Evolutionary conservation across 129 eudicot species (phyloP).

Genomic region (Deinandra increscens): DNA sequence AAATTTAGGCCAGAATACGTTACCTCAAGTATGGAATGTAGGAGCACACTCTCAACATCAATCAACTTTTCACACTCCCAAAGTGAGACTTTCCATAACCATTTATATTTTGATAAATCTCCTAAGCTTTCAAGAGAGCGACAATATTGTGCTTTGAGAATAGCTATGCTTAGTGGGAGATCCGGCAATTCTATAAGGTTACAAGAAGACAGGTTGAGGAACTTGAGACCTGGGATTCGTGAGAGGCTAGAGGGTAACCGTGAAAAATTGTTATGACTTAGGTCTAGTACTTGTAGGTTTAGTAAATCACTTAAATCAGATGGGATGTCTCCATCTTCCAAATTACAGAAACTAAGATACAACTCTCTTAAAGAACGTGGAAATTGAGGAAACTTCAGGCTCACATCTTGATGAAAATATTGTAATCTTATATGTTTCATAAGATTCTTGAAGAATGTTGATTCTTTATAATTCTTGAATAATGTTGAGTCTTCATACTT

Average conservation of each 20-base stretch:
- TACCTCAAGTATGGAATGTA: constrained; percentile 18
- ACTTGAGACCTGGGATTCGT: constrained; percentile 1
- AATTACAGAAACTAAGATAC: background rate
- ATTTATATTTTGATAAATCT: constrained; percentile 6
- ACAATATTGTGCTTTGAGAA: background rate
- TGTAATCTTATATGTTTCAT: too few species aligned
- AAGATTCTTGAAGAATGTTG: too few species aligned
- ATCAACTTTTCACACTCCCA: background rate
- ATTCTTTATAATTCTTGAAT: too few species aligned
- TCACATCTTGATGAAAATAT: background rate
- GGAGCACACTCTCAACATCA: background rate
- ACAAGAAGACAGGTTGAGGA: background rate
- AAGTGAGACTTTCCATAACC: constrained; percentile 23
- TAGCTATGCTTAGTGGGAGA: constrained; percentile 20
- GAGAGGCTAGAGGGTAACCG: background rate
- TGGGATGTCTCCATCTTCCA: constrained; percentile 18
- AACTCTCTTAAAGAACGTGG: background rate
- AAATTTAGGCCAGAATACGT: background rate
- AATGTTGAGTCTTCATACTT: background rate
- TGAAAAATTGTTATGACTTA: background rate
- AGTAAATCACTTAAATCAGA: background rate
- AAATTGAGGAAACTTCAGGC: background rate
- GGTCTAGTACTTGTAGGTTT: background rate
- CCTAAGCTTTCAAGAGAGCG: background rate
- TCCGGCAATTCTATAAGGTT: constrained; percentile 2